These are phyloP conservation scores for Hanseniaspora clermontiae DNA, from an alignment of 805 yeast species.

Conservation along the genomic window DNA sequence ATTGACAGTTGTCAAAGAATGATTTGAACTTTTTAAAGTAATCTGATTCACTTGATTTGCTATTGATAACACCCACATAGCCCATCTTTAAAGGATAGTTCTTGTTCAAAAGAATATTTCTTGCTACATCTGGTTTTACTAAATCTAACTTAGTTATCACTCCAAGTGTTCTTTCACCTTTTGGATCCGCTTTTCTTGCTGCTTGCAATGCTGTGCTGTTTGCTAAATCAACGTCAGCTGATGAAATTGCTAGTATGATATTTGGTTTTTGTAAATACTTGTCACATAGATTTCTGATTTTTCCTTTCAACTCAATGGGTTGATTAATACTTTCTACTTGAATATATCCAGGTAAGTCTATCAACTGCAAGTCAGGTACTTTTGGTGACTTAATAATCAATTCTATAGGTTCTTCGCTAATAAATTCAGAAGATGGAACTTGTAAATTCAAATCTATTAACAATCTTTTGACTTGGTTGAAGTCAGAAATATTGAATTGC, in stretches of 20 bases:
- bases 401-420: slow-evolving; percentile 88
- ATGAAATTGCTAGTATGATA: slow-evolving; percentile 85
- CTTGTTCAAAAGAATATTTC: slow-evolving; percentile 53
- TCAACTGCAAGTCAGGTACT: slow-evolving; percentile 85
- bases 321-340: slow-evolving; percentile 96
- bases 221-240: slow-evolving; percentile 96
- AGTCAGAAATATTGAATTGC: slow-evolving; percentile 71
- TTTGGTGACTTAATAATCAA: slow-evolving; percentile 77
- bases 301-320: slow-evolving; percentile 68
- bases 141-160: slow-evolving; percentile 89
- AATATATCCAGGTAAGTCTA: slow-evolving; percentile 94
- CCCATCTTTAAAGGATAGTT: slow-evolving; percentile 92
- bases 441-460: slow-evolving; percentile 82
- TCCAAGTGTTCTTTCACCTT: slow-evolving; percentile 91
- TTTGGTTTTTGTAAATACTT: slow-evolving; percentile 83
- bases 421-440: slow-evolving; percentile 73
- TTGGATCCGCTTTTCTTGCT: slow-evolving; percentile 77
- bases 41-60: slow-evolving; percentile 36
- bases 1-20: slow-evolving; percentile 49
- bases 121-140: slow-evolving; percentile 65
- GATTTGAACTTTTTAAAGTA: slow-evolving; percentile 55
- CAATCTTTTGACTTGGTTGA: slow-evolving; percentile 76
- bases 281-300: slow-evolving; percentile 69
- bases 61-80: slow-evolving; percentile 94
- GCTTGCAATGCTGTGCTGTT: slow-evolving; percentile 91